phyloP scores from a whole-genome alignment of 345 rosid genomes.

The Eucalyptus viminalis region DNA sequence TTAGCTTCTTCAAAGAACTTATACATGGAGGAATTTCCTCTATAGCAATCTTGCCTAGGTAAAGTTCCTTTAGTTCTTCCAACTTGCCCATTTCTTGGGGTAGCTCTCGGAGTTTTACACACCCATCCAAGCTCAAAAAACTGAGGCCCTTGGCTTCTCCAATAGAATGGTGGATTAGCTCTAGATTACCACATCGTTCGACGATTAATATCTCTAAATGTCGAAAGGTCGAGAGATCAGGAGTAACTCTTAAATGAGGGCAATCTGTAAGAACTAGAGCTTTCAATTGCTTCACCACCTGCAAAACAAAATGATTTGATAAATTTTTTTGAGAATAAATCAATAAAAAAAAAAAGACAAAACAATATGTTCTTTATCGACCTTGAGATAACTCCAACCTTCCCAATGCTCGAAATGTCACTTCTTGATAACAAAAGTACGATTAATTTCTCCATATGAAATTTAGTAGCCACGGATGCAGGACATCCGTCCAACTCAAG shows the following conservation, averaged over 20 bases:
- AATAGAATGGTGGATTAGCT: neutral
- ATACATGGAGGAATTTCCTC: neutral
- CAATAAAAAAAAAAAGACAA: neutral
- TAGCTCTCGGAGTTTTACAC: neutral
- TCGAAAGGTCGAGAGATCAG: neutral
- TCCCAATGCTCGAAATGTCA: neutral
- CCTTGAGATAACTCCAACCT: neutral
- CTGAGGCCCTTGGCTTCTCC: neutral
- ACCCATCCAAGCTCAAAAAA: fast-evolving
- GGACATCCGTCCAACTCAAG: fast-evolving
- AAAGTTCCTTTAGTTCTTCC: neutral
- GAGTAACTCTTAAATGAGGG: neutral
- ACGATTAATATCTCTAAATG: neutral
- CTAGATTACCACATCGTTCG: fast-evolving
- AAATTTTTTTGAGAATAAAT: neutral
- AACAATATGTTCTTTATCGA: neutral
- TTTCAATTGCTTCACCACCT: neutral
- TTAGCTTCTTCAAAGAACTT: neutral
- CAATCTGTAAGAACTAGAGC: fast-evolving
- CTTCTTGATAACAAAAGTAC: fast-evolving
- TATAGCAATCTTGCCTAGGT: neutral
- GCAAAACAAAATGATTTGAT: neutral
- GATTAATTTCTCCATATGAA: neutral
- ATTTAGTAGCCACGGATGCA: neutral
- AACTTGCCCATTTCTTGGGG: neutral